A percentile compares a stretch with the other conserved stretches of the same genome.
These are phyloP conservation scores for Auriscalpium microsporum DNA, from an alignment of 768 basidiomycete species.

Conservation along the genomic window DNA sequence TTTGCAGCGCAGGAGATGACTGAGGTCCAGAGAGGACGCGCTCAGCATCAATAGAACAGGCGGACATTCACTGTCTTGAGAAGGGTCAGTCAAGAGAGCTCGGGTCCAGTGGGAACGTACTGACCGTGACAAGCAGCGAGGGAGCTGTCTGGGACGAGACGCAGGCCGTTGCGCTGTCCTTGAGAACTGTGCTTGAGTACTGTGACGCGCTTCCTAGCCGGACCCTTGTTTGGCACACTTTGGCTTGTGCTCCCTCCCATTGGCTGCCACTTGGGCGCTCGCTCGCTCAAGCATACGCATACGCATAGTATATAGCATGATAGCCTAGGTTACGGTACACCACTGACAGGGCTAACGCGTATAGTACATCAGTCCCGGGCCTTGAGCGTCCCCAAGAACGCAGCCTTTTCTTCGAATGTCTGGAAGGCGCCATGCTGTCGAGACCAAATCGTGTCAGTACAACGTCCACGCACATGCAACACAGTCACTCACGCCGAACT, in stretches of 20 bases:
- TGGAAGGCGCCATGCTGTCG: conserved; percentile 91
- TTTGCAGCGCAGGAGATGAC: conserved; percentile 32
- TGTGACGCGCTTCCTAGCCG: too few species aligned
- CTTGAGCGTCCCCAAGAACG: conserved; percentile 92
- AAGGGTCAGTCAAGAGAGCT: background rate
- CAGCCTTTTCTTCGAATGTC: conserved; percentile 91
- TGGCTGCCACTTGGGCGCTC: too few species aligned
- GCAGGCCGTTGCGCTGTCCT: too few species aligned
- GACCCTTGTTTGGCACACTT: too few species aligned
- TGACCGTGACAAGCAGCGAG: background rate
- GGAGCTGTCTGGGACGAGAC: too few species aligned
- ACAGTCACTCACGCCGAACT: conserved; percentile 72
- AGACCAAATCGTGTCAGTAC: conserved; percentile 6
- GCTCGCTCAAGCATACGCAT: conserved; percentile 33
- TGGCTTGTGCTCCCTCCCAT: too few species aligned
- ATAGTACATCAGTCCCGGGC: conserved; percentile 50
- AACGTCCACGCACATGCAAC: background rate
- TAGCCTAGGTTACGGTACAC: conserved; percentile 31
- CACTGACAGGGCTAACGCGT: conserved; percentile 27
- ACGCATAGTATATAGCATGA: conserved; percentile 29
- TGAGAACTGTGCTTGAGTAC: too few species aligned
- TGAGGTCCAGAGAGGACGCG: conserved; percentile 72
- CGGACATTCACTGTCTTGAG: conserved; percentile 54
- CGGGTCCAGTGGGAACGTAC: background rate
- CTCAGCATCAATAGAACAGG: conserved; percentile 70